Base-by-base conservation (phyloP, 805 yeast species). In the Schwanniomyces sp. region DNA sequence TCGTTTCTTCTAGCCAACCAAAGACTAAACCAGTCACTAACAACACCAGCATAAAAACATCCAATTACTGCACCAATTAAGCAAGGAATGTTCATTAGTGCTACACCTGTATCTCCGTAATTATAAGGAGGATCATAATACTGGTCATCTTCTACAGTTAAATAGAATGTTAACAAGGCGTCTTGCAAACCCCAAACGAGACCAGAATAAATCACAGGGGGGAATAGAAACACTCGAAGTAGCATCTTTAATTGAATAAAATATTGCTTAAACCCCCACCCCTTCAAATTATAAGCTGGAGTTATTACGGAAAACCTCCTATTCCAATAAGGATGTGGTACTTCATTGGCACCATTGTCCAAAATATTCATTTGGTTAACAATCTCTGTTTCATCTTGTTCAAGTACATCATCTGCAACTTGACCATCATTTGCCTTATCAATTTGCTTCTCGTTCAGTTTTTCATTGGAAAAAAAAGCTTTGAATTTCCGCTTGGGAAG, bases 321-420 rank as follows among this genome's bases (percentile, higher is more conserved):
- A n/a, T 56, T 40, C 69, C 70, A 65, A 51, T 60, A 68, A 6
- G 66, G 38, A 26, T 47, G 52, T 17, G 46, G 52, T 2, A 50
- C 46, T 37, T 69, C 74, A 30, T 58, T 50, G 14, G 61, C 65
- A 12, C 73, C 72, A 29, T 56, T 59, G 21, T 50, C 48, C 11
- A 48, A 47, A 28, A 47, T 44, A 5, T 48, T 88, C 21, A 86
- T 88, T 32, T 82, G 87, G 5, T 76, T 25, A 18, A 17, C 2
- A 8, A 27, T 5, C 14, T 16, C 27, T 16, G 14, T 12, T 3
- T 39, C 32, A 17, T 36, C 27, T 3, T 41, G 39, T 3, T 32
- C 26, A 21, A 24, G 17, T 12, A 46, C 29, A 8, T 46, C 48
- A 12, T 45, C 41, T 11, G 47, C 47, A 16, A 44, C 40, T 6